Percentiles rank a stretch among this genome's conserved stretches.
Conservation (phyloP, 2,329 filamentous ascomycete species). For the Bretziella fagacearum region DNA sequence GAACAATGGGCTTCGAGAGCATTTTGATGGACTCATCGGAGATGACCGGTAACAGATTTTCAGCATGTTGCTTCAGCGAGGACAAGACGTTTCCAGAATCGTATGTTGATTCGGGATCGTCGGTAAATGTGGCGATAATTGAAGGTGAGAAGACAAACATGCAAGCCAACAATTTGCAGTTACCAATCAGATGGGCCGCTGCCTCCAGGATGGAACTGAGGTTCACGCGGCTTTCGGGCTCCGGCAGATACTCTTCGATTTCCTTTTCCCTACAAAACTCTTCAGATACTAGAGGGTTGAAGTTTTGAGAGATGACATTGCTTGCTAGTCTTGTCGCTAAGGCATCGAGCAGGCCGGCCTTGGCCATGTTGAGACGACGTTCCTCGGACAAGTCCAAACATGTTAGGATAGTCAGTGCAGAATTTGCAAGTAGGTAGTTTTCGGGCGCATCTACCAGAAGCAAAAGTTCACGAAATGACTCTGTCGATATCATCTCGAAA, state of each 20-base stretch:
- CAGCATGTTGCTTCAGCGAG: background rate
- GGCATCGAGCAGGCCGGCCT: too few relatives aligned
- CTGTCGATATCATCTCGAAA: background rate
- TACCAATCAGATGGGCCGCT: constrained; percentile 56
- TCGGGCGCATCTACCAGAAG: background rate
- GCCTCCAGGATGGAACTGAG: constrained; percentile 47
- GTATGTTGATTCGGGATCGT: background rate
- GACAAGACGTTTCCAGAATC: background rate
- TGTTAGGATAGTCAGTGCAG: too few relatives aligned
- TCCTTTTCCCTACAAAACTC: constrained; percentile 35
- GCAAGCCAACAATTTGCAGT: constrained; percentile 63
- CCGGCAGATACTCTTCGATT: constrained; percentile 40
- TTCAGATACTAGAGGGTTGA: constrained; percentile 50
- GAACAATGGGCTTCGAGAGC: too few relatives aligned
- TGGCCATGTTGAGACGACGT: too few relatives aligned
- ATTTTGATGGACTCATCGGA: too few relatives aligned
- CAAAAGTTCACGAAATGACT: constrained; percentile 2
- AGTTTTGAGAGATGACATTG: constrained; percentile 50
- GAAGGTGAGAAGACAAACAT: constrained; percentile 52
- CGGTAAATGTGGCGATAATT: constrained; percentile 45
- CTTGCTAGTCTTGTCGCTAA: constrained; percentile 57
- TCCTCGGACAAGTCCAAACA: too few relatives aligned
- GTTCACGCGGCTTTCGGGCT: constrained; percentile 40
- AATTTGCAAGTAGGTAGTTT: too few relatives aligned
- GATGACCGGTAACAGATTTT: background rate